phyloP scores from a whole-genome alignment of 192 early-diverging fungal species.

The Geranomyces michiganensis region DNA sequence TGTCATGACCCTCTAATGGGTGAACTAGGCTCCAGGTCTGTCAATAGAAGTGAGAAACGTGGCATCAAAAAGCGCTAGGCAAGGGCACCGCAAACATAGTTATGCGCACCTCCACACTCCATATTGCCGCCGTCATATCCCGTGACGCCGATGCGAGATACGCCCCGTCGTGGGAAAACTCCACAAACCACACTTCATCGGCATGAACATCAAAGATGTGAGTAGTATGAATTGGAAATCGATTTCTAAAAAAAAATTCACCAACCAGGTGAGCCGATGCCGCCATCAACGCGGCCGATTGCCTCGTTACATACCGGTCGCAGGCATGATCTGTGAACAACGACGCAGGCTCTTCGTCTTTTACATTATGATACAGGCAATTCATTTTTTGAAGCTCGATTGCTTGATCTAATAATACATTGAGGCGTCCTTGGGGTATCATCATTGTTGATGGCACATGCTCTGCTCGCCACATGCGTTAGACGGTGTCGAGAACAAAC shows the following conservation, averaged over 20 bases:
- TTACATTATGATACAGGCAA: constrained; percentile 83
- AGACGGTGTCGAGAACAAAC: background rate
- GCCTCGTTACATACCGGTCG: constrained; percentile 56
- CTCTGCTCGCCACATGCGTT: constrained; percentile 39
- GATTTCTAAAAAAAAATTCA: constrained; percentile 30
- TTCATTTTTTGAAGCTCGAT: constrained; percentile 68
- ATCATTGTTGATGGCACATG: constrained; percentile 79
- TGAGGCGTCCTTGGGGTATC: constrained; percentile 86
- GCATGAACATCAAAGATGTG: constrained; percentile 73
- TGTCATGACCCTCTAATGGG: constrained; percentile 62
- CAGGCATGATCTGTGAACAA: constrained; percentile 77
- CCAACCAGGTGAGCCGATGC: constrained; percentile 9
- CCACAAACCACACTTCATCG: constrained; percentile 96
- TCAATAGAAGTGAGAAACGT: background rate
- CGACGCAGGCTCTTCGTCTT: constrained; percentile 55
- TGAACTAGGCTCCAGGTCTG: constrained; percentile 63
- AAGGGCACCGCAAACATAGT: background rate
- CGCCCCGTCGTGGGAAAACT: constrained; percentile 86
- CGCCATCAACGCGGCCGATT: background rate
- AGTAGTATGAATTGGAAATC: constrained; percentile 54
- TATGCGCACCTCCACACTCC: constrained; percentile 69
- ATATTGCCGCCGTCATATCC: constrained; percentile 87
- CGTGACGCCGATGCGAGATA: constrained; percentile 90
- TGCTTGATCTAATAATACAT: constrained; percentile 82
- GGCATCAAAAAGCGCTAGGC: background rate